Evolutionary conservation across 805 yeast genomes (phyloP), one percentile per base, ranked within the genome.

Genomic region (Cyberlindnera bimundalis): DNA sequence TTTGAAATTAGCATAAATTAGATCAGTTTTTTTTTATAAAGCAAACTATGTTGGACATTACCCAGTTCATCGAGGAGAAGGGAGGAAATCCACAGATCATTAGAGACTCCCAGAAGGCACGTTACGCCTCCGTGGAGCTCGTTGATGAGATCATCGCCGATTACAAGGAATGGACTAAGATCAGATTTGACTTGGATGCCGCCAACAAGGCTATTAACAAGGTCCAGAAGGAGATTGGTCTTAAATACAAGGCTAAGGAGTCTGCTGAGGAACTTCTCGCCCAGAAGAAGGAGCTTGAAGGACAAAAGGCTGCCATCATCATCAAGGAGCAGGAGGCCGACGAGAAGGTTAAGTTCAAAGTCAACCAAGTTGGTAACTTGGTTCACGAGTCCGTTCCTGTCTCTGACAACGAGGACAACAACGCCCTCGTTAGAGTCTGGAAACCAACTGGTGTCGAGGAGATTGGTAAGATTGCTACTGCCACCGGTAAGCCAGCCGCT

Each of bases 71-170:
- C 55, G 96, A 81, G 55, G 99, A 93, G 62, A 91, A 89, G 68
- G 99, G 99, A 45, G 99, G 99, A 48, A 79, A 90, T 65, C 96
- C 99, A 31, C 91, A 90, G 53, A 71, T 71, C 40, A 88, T 93
- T 62, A 84, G 84, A 64, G 78, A 71, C 59, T 90, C 97, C 28
- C 99, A 93, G 67, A 79, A 71, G 65, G 96, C 95, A 48, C 88
- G 99, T 73, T 96, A 95, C 47, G 98, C 78, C 55, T 71, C 93
- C 26, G 98, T 90, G 39, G 99, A 93, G 67, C 60, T 93, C 39
- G 98, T 93, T 38, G 99, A 93, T 64, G 96, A 91, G 69, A 90
- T 93, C 63, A 87, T 93, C 61, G 74, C 70, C 48, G 96, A 83
- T 54, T 93, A 93, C 76, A 86, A 85, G 67, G 81, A 79, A 46